Evolutionary conservation across 2,329 filamentous ascomycete species (phyloP).

Genomic region (Fusarium compactum): DNA sequence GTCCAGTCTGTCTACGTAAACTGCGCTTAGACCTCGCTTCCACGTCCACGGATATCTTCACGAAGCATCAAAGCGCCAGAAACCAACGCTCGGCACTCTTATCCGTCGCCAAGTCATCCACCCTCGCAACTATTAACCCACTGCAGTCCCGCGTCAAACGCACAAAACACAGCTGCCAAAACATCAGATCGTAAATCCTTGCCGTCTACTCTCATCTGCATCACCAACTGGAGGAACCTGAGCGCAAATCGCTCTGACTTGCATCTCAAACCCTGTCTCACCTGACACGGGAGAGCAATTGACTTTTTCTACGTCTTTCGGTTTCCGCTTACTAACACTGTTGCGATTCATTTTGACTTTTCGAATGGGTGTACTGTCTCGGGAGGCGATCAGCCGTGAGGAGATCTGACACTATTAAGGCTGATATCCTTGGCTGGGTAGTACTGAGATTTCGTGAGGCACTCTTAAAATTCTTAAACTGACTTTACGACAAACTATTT

Average conservation of each 20-base stretch:
- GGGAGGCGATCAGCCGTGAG: neutral
- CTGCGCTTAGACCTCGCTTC: neutral
- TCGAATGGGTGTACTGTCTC: neutral
- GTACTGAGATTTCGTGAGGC: neutral
- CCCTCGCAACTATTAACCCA: neutral
- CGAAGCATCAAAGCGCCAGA: neutral
- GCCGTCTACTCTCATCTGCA: neutral
- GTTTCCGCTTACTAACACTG: neutral
- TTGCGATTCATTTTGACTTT: neutral
- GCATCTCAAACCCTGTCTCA: neutral
- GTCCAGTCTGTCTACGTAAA: fast-evolving
- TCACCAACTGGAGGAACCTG: neutral
- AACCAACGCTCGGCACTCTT: neutral
- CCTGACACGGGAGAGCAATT: neutral
- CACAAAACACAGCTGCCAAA: neutral
- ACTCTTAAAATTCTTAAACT: neutral
- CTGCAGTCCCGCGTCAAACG: neutral
- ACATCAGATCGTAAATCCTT: neutral
- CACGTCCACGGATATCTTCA: neutral
- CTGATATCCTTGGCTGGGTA: neutral
- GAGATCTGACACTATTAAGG: neutral
- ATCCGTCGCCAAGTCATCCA: neutral
- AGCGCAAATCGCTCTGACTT: neutral
- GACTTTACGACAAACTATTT: neutral
- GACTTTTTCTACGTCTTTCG: neutral